A percentile compares a stretch with the other conserved stretches of the same genome.
These are phyloP conservation scores for Lactarius sanguifluus DNA, from an alignment of 768 basidiomycete species.

Conservation along the genomic window DNA sequence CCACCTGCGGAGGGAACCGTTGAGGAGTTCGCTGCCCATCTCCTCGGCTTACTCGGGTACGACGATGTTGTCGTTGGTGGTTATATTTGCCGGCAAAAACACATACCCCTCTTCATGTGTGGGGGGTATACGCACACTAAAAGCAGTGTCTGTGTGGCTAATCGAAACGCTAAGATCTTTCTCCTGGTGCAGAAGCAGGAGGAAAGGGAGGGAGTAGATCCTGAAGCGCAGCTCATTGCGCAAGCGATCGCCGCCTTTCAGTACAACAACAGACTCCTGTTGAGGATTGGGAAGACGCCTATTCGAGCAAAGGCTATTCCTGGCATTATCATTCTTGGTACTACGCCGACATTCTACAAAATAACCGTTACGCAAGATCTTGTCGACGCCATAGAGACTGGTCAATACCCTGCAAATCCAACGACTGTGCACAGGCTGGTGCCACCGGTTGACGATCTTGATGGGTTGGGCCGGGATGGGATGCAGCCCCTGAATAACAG, in stretches of 20 bases:
- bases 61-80: not conserved
- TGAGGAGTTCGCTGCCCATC: not conserved
- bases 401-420: too few species aligned
- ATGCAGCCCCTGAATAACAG: too few species aligned
- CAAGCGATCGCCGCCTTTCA: not conserved
- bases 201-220: not conserved
- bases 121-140: not conserved
- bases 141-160: not conserved
- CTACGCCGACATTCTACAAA: too few species aligned
- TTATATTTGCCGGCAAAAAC: too few species aligned
- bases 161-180: not conserved
- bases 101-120: not conserved
- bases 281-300: not conserved
- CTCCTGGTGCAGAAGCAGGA: not conserved
- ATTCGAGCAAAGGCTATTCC: not conserved
- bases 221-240: not conserved
- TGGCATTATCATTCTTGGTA: not conserved
- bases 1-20: not conserved
- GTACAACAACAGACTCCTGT: not conserved
- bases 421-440: too few species aligned
- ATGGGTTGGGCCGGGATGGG: too few species aligned
- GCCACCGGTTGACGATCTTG: too few species aligned
- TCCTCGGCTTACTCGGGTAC: not conserved
- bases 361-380: too few species aligned
- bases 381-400: too few species aligned